Conservation (phyloP, 768 basidiomycete genomes). For the Pholiota microspora region DNA sequence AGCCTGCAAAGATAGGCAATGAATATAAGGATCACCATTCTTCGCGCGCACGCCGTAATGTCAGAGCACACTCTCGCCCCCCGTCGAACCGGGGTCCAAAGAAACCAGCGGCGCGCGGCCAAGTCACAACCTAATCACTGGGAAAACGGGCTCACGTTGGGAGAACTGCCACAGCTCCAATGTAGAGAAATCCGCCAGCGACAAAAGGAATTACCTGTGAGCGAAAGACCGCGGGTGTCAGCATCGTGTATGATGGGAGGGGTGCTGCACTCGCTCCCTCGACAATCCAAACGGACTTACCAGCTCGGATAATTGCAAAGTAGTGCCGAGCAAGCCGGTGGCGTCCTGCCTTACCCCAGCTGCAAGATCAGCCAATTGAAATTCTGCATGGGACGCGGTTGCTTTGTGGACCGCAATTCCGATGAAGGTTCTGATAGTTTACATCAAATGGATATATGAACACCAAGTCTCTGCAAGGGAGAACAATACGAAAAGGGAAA, state of each 20-base stretch:
- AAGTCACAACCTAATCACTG: constrained; percentile 7
- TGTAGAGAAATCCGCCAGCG: constrained; percentile 90
- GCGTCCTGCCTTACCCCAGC: constrained; percentile 77
- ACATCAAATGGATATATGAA: constrained; percentile 17
- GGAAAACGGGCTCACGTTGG: constrained; percentile 69
- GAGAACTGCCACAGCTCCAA: constrained; percentile 88
- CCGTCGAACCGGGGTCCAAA: constrained; percentile 12
- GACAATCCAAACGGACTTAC: constrained; percentile 42
- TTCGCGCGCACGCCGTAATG: not conserved
- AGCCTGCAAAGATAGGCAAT: constrained; percentile 43
- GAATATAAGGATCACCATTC: not conserved
- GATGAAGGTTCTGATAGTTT: constrained; percentile 68
- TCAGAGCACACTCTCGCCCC: not conserved
- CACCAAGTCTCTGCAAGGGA: constrained; percentile 1
- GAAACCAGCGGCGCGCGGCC: constrained; percentile 3
- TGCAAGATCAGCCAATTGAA: constrained; percentile 57
- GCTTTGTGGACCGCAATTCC: constrained; percentile 83
- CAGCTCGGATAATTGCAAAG: constrained; percentile 73
- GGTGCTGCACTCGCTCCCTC: not conserved
- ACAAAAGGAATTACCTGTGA: constrained; percentile 83
- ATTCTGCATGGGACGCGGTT: constrained; percentile 46
- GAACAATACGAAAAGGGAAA: constrained; percentile 13
- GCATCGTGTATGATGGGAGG: constrained; percentile 15
- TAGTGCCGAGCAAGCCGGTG: constrained; percentile 80
- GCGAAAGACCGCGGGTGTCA: constrained; percentile 14